phyloP scores from a whole-genome alignment of 371 early-diverging fungal species.

The Rhizopus arrhizus region DNA sequence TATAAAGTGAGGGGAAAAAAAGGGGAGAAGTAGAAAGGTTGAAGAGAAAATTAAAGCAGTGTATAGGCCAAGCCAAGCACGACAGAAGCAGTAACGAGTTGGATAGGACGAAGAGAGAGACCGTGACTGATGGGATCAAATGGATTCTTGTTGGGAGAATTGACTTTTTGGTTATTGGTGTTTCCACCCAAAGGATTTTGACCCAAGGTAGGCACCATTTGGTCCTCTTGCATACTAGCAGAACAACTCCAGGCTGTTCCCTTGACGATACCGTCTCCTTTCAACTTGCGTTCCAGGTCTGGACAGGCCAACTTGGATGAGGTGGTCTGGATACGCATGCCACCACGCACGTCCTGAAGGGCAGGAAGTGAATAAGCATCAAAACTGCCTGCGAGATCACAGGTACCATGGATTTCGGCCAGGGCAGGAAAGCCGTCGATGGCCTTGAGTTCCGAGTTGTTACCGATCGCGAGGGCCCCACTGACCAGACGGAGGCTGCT shows the following conservation, averaged over 20 bases:
- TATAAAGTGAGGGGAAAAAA: too few relatives aligned
- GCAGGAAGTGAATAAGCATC: conserved; percentile 43
- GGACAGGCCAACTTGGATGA: conserved; percentile 38
- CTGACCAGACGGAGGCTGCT: conserved; percentile 45
- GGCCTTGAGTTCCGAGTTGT: conserved; percentile 52
- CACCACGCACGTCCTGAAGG: conserved; percentile 55
- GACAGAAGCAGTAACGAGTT: too few relatives aligned
- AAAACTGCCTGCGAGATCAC: conserved; percentile 58
- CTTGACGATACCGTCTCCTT: conserved; percentile 45
- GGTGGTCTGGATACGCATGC: conserved; percentile 55
- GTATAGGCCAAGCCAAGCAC: too few relatives aligned
- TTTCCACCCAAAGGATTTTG: conserved; percentile 21
- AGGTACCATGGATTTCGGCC: conserved; percentile 50
- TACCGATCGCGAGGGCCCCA: conserved; percentile 63
- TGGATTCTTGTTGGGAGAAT: too few relatives aligned
- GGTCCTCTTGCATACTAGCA: conserved; percentile 37
- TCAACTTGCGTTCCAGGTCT: conserved; percentile 40
- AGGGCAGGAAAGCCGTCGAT: conserved; percentile 56
- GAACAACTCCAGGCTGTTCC: conserved; percentile 49
- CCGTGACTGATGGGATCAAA: too few relatives aligned
- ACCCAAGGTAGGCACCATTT: conserved; percentile 45
- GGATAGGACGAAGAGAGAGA: too few relatives aligned
- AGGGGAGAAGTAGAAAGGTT: too few relatives aligned
- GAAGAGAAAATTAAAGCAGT: too few relatives aligned
- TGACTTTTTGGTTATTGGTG: too few relatives aligned